phyloP scores from a whole-genome alignment of 2,329 filamentous ascomycete species.

The Phaeoacremonium minimum region DNA sequence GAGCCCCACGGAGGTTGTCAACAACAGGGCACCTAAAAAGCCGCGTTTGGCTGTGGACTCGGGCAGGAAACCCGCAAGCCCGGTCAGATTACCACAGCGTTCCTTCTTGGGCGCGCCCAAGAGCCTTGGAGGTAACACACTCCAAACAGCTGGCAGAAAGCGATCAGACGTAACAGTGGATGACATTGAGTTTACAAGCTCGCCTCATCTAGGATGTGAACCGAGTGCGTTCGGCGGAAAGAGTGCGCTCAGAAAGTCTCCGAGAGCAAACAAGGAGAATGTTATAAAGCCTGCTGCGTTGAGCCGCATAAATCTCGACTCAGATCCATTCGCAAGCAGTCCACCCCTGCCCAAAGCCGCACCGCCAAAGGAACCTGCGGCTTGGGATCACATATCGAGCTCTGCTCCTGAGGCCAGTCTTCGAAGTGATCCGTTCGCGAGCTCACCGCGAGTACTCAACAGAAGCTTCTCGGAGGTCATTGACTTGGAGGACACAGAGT shows the following conservation, averaged over 20 bases:
- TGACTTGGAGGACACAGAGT: constrained; percentile 27
- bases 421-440: constrained; percentile 6
- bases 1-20: constrained; percentile 8
- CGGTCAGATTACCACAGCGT: no score
- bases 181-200: constrained; percentile 32
- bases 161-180: constrained; percentile 8
- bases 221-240: no score
- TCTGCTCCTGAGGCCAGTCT: constrained; percentile 37
- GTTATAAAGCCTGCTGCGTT: constrained; percentile 1
- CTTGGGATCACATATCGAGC: constrained; percentile 50
- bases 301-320: constrained; percentile 3
- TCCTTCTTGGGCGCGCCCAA: no score
- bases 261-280: constrained; percentile 6
- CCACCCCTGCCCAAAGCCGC: constrained; percentile 9
- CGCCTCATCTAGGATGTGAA: constrained; percentile 15
- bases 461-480: constrained; percentile 18
- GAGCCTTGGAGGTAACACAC: neutral
- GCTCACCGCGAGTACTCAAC: constrained; percentile 7
- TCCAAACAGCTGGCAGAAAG: constrained; percentile 13
- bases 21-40: constrained; percentile 21
- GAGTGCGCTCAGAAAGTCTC: neutral
- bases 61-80: no score
- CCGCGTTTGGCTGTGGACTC: constrained; percentile 14
- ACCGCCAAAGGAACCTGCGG: constrained; percentile 17
- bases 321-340: constrained; percentile 17